phyloP scores from a whole-genome alignment of 495 filamentous ascomycete species.

The Lichenothelia convexa region DNA sequence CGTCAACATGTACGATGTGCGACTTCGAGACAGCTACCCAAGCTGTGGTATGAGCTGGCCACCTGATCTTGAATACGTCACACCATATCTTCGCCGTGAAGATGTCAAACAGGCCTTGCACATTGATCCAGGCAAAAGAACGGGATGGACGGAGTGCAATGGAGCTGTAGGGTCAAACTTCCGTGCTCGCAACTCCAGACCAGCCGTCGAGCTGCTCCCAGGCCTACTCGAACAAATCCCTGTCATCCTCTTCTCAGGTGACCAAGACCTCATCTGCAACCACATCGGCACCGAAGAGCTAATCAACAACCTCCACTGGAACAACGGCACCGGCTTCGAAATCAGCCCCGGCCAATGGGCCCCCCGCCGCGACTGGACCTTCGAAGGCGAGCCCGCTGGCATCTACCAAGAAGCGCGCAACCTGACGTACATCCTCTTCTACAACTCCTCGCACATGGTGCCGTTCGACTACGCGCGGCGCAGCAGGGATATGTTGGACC shows the following conservation, averaged over 20 bases:
- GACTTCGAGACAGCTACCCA: slow-evolving; percentile 51
- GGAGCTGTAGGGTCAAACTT: slow-evolving; percentile 58
- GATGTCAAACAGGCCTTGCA: slow-evolving; percentile 70
- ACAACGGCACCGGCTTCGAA: slow-evolving; percentile 79
- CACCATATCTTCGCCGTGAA: slow-evolving; percentile 64
- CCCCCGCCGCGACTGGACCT: slow-evolving; percentile 80
- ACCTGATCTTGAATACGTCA: slow-evolving; percentile 55
- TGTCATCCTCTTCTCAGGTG: slow-evolving; percentile 77
- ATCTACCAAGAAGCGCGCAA: slow-evolving; percentile 90
- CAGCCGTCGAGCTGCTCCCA: slow-evolving; percentile 58
- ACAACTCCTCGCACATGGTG: slow-evolving; percentile 94
- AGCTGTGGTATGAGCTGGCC: slow-evolving; percentile 95
- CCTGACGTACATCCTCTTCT: slow-evolving; percentile 86
- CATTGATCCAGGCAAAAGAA: slow-evolving; percentile 58
- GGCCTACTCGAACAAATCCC: slow-evolving; percentile 56
- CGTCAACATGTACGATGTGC: slow-evolving; percentile 89
- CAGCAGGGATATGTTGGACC: slow-evolving; percentile 88
- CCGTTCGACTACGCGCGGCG: slow-evolving; percentile 81
- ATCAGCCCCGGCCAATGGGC: slow-evolving; percentile 79
- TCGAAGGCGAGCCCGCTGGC: slow-evolving; percentile 77
- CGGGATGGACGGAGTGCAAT: slow-evolving; percentile 84
- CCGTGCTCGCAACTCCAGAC: slow-evolving; percentile 43
- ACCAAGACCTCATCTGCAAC: slow-evolving; percentile 91
- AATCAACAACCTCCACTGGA: slow-evolving; percentile 85
- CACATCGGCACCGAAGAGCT: slow-evolving; percentile 84